A percentile compares a stretch with the other conserved stretches of the same genome.
These are phyloP conservation scores for Pythium aristosporum DNA, from an alignment of 352 stramenopile species.

Conservation along the genomic window DNA sequence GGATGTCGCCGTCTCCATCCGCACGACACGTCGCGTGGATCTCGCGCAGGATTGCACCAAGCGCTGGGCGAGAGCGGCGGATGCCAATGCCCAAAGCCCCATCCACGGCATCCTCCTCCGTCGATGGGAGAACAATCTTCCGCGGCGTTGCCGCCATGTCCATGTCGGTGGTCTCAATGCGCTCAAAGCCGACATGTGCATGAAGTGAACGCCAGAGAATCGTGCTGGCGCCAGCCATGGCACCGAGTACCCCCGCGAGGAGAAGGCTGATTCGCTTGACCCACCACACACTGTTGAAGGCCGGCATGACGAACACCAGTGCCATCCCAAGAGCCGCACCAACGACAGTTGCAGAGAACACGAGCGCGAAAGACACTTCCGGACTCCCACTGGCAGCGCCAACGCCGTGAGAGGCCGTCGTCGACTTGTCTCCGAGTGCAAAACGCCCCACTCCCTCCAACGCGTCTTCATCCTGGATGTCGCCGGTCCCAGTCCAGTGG, in stretches of 20 bases:
- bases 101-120: neutral
- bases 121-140: neutral
- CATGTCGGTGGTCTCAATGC: conserved; percentile 10
- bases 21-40: conserved; percentile 6
- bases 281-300: conserved; percentile 22
- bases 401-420: neutral
- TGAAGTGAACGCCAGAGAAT: conserved; percentile 19
- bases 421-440: neutral
- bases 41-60: conserved; percentile 15
- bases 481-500: conserved; percentile 14
- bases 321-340: conserved; percentile 15
- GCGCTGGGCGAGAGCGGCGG: conserved; percentile 9
- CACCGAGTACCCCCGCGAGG: conserved; percentile 5
- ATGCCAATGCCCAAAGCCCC: conserved; percentile 1
- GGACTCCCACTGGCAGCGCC: neutral
- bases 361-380: neutral
- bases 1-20: conserved; percentile 8
- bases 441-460: neutral
- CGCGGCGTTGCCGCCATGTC: conserved; percentile 4
- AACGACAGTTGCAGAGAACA: conserved; percentile 17
- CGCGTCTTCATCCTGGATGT: neutral
- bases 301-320: conserved; percentile 12
- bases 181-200: conserved; percentile 19
- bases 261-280: conserved; percentile 22
- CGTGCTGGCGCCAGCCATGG: conserved; percentile 18